A percentile compares a stretch with the other conserved stretches of the same genome.
phyloP scores from a whole-genome alignment of 2,329 filamentous ascomycete species.

The Curvularia sp. region DNA sequence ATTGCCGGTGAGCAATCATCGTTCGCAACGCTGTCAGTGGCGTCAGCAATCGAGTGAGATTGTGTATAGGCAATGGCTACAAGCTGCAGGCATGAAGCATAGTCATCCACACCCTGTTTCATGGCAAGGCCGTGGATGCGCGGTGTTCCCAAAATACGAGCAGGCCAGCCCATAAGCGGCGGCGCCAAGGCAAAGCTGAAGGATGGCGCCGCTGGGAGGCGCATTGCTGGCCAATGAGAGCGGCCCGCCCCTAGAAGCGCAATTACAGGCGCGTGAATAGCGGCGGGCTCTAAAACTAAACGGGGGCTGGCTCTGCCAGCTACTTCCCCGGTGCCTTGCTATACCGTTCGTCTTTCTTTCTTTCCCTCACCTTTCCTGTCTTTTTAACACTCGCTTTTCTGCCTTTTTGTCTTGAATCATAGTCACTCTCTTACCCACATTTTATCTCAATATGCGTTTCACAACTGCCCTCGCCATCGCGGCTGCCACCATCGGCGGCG shows the following conservation, averaged over 20 bases:
- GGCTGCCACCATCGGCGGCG: constrained; percentile 31
- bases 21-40: neutral
- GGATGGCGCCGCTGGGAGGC: constrained; percentile 5
- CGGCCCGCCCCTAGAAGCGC: neutral
- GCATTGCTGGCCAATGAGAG: constrained; percentile 10
- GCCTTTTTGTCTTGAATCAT: constrained; percentile 7
- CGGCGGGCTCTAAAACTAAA: constrained; percentile 15
- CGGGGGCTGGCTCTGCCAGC: neutral
- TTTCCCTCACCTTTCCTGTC: neutral
- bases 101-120: constrained; percentile 14
- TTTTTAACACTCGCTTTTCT: constrained; percentile 7
- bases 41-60: neutral
- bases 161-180: neutral
- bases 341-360: neutral
- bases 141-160: neutral
- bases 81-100: neutral
- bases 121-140: constrained; percentile 5
- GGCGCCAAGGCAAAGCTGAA: constrained; percentile 14
- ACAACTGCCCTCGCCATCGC: constrained; percentile 31
- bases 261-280: constrained; percentile 22
- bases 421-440: constrained; percentile 21
- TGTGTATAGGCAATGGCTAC: neutral
- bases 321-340: neutral
- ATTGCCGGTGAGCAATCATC: neutral
- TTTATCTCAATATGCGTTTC: constrained; percentile 29